Evolutionary conservation across 192 early-diverging fungal species (phyloP), one percentile per base, ranked within the genome.

Genomic region (Umbelopsis sp.): DNA sequence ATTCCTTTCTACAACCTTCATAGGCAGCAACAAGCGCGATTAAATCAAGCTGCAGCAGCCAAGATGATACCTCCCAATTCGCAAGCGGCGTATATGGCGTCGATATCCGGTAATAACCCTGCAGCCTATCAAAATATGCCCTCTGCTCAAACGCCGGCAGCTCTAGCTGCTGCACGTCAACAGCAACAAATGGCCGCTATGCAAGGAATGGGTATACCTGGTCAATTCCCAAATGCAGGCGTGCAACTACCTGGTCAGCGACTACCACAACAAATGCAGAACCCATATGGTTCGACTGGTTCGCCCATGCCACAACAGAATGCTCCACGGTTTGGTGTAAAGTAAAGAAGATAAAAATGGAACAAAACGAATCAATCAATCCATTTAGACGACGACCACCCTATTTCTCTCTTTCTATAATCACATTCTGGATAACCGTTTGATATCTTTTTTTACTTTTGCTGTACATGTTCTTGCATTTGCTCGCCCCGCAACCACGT

Each of bases 271-370:
- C 56, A 17, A 6, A 34, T 62, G 31, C 56, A 29, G 17, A 62
- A 34, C 8, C 29, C 26, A 7, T 62, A 62, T 62, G 56, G 56
- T 8, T 29, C 56, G 56, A 62, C 56, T 4, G 56, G 26, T 34
- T 62, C 56, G 31, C 56, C 56, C 12, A 62, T 62, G 26, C 56
- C 56, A 62, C 56, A 62, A 16, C 56, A 62, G 31, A 62, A 62
- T n/a, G 56, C 56, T 34, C 20, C 56, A n/a, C 26, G 56, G 17
- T 62, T 36, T 62, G 56, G 56, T 32, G 31, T 62, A 2, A 62
- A 62, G 31, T 62, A 32, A 41, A 41, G 8, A 38, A 5, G 36
- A 8, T 3, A 8, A 8, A 38, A 38, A 3, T 8, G 8, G 8
- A 38, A 38, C 36, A 3, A 6, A 41, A 1, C 4, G n/a, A n/a